Evolutionary conservation across 2,329 filamentous ascomycete species (phyloP).

Genomic region (Xylariaceae sp.): DNA sequence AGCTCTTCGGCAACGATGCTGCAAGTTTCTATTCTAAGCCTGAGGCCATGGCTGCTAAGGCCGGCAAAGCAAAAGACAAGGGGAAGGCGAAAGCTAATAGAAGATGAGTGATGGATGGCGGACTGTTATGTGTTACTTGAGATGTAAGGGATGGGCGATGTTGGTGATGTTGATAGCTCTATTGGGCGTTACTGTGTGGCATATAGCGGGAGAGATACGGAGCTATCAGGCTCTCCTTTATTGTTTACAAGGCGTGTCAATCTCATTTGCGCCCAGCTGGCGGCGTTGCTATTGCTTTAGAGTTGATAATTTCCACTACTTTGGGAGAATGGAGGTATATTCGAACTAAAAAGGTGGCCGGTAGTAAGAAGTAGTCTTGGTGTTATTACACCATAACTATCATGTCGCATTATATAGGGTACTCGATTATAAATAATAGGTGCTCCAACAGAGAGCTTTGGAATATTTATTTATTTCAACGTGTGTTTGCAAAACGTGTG

Average conservation of each 20-base stretch:
- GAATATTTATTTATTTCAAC: background rate
- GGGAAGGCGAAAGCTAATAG: conserved; percentile 30
- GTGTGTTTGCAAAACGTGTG: background rate
- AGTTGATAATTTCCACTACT: background rate
- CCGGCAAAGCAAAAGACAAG: conserved; percentile 29
- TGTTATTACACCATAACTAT: background rate
- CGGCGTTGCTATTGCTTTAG: background rate
- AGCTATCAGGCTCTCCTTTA: background rate
- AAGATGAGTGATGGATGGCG: conserved; percentile 8
- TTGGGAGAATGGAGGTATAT: background rate
- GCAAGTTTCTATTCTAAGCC: conserved; percentile 52
- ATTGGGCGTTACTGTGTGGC: background rate
- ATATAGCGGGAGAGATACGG: background rate
- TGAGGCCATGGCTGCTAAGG: conserved; percentile 40
- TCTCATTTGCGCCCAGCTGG: background rate
- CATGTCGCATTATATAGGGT: background rate
- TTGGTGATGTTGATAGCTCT: background rate
- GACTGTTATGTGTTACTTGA: background rate
- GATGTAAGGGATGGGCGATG: background rate
- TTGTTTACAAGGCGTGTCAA: background rate
- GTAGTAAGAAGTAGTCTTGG: background rate
- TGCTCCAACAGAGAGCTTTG: too few relatives aligned
- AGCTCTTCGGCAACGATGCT: conserved; percentile 69
- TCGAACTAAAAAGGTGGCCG: background rate
- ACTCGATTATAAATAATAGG: background rate